Evolutionary conservation across 1,139 yeast species (phyloP).

Genomic region (Diutina catenulata): DNA sequence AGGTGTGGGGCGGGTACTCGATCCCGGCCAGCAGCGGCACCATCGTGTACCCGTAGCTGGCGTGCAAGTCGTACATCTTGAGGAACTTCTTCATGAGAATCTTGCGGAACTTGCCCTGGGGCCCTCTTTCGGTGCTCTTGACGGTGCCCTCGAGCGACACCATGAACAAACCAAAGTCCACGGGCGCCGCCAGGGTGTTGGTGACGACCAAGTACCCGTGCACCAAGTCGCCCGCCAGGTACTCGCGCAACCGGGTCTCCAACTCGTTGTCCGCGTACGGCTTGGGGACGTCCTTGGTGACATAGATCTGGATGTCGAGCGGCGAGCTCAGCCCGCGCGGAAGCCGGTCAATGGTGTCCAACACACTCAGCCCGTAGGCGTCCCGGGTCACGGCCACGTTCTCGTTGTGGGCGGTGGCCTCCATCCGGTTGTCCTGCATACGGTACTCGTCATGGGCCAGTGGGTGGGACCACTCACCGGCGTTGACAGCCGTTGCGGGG

Average conservation of each 20-base stretch:
- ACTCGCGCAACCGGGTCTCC: constrained; percentile 34
- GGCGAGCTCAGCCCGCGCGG: constrained; percentile 26
- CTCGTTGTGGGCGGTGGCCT: not conserved
- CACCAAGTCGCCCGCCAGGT: constrained; percentile 22
- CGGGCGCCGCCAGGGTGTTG: constrained; percentile 26
- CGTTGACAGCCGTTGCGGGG: not conserved
- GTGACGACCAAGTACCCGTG: constrained; percentile 24
- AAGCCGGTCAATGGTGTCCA: constrained; percentile 33
- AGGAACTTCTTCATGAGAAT: constrained; percentile 28
- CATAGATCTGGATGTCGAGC: constrained; percentile 30
- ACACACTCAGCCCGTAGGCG: constrained; percentile 29
- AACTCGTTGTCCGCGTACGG: constrained; percentile 23
- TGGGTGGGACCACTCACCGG: constrained; percentile 1
- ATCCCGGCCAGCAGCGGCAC: constrained; percentile 42
- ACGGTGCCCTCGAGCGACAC: constrained; percentile 37
- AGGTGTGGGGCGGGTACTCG: constrained; percentile 30
- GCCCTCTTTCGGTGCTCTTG: constrained; percentile 21
- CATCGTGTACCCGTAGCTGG: constrained; percentile 30
- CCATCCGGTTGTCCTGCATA: not conserved
- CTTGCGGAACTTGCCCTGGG: not conserved
- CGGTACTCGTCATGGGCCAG: not conserved
- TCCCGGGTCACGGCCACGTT: constrained; percentile 13
- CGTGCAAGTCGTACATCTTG: constrained; percentile 37
- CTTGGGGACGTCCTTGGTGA: constrained; percentile 29
- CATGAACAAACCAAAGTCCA: constrained; percentile 32